Percentiles rank a stretch among this genome's conserved stretches.
phyloP scores from a whole-genome alignment of 441 rosid species.

The Pelargonium myrrhifolium region DNA sequence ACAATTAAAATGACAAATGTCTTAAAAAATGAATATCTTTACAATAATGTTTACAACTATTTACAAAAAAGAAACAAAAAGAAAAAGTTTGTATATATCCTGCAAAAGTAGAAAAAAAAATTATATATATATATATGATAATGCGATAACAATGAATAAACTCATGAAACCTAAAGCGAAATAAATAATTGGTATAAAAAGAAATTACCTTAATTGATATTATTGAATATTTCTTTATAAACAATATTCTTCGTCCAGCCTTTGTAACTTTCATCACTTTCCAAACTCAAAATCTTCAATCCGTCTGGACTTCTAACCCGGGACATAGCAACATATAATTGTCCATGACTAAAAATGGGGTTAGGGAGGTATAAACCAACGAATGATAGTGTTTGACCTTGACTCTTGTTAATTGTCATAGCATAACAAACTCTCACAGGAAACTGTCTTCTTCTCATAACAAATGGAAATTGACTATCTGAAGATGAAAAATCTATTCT shows the following conservation, averaged over 20 bases:
- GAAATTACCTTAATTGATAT: background rate
- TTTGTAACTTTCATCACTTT: background rate
- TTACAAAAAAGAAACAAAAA: too few species aligned
- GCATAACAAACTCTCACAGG: conserved; percentile 8
- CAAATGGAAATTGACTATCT: conserved; percentile 1
- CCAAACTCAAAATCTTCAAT: background rate
- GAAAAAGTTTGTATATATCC: too few species aligned
- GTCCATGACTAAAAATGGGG: conserved; percentile 5
- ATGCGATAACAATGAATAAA: too few species aligned
- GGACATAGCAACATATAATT: background rate
- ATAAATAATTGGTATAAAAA: too few species aligned
- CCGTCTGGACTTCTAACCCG: background rate
- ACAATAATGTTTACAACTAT: too few species aligned
- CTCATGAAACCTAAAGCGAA: too few species aligned
- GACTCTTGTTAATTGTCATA: conserved; percentile 18
- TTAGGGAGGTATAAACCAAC: conserved; percentile 5
- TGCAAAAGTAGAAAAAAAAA: too few species aligned
- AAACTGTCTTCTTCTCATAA: conserved; percentile 10
- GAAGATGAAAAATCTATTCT: background rate
- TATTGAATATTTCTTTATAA: background rate
- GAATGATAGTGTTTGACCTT: background rate
- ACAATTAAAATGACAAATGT: too few species aligned
- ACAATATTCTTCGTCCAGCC: background rate
- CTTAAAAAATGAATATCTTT: too few species aligned
- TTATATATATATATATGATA: too few species aligned